phyloP scores from a whole-genome alignment of 1,284 basidiomycete genomes.

The Coniferiporia sulphurascens region DNA sequence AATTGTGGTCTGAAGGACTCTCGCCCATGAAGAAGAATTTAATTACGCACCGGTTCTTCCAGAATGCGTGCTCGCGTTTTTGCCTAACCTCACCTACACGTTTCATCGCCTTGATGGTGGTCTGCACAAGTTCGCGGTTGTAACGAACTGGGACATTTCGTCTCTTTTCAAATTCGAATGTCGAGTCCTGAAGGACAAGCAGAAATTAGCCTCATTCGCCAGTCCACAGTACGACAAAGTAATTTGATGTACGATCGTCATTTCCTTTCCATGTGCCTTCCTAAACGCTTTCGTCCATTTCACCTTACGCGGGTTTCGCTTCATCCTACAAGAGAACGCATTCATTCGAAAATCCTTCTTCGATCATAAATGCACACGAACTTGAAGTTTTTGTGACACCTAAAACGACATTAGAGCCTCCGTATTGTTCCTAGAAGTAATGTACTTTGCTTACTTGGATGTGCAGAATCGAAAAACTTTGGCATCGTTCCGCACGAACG shows the following conservation, averaged over 20 bases:
- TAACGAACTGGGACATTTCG: constrained; percentile 98
- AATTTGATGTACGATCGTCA: constrained; percentile 80
- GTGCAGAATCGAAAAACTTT: constrained; percentile 97
- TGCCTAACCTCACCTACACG: constrained; percentile 91
- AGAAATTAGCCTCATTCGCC: background rate
- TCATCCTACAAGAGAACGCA: constrained; percentile 68
- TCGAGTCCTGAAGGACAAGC: constrained; percentile 73
- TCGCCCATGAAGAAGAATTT: background rate
- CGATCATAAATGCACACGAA: constrained; percentile 30
- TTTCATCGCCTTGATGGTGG: constrained; percentile 97
- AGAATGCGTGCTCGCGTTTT: constrained; percentile 94
- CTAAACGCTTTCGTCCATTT: constrained; percentile 99
- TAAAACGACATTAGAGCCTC: constrained; percentile 29
- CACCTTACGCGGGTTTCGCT: constrained; percentile 98
- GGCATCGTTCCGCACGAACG: constrained; percentile 94
- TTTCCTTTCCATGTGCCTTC: constrained; percentile 98
- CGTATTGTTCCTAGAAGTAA: constrained; percentile 11
- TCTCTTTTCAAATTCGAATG: constrained; percentile 99
- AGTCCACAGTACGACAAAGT: background rate
- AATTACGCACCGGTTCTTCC: constrained; percentile 76
- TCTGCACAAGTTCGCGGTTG: constrained; percentile 90
- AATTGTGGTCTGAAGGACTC: background rate
- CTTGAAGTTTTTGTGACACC: constrained; percentile 99
- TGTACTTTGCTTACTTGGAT: constrained; percentile 68
- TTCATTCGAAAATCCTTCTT: constrained; percentile 9